Evolutionary conservation across 1,139 yeast species (phyloP).

Genomic region (Yamadazyma triangularis): DNA sequence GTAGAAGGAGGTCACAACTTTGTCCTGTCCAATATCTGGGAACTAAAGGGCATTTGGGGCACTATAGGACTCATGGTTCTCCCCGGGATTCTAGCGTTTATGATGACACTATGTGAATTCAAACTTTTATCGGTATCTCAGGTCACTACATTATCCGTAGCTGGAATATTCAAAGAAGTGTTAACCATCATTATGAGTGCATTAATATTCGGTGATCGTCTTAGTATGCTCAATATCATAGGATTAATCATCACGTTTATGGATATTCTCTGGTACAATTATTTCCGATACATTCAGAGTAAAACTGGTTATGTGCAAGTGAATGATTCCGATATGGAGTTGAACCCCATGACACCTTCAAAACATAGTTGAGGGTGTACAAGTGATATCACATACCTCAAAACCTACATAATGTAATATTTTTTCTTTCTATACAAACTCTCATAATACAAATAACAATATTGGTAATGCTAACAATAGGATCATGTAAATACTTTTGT

Average conservation of each 20-base stretch:
- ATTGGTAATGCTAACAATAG: too few species aligned
- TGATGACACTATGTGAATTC: conserved; percentile 89
- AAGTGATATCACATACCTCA: too few species aligned
- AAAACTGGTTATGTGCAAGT: conserved; percentile 1
- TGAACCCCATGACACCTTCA: background rate
- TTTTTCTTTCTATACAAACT: too few species aligned
- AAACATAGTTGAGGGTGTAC: too few species aligned
- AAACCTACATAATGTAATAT: too few species aligned
- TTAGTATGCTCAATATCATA: conserved; percentile 62
- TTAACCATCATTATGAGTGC: conserved; percentile 73
- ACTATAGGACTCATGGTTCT: conserved; percentile 60
- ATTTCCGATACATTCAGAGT: conserved; percentile 43
- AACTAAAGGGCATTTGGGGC: conserved; percentile 43
- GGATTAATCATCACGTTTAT: conserved; percentile 74
- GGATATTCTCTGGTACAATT: conserved; percentile 81
- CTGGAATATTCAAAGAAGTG: conserved; percentile 90
- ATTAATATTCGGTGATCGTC: conserved; percentile 67
- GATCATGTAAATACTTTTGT: too few species aligned
- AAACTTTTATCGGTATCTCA: conserved; percentile 77
- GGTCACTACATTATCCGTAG: conserved; percentile 80
- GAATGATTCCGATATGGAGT: background rate
- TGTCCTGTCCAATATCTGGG: conserved; percentile 58
- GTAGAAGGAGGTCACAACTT: conserved; percentile 65
- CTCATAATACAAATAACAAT: too few species aligned
- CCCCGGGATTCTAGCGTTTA: conserved; percentile 85